Conservation (phyloP, 2,329 filamentous ascomycete species). For the Ilyonectria mors-panacis region DNA sequence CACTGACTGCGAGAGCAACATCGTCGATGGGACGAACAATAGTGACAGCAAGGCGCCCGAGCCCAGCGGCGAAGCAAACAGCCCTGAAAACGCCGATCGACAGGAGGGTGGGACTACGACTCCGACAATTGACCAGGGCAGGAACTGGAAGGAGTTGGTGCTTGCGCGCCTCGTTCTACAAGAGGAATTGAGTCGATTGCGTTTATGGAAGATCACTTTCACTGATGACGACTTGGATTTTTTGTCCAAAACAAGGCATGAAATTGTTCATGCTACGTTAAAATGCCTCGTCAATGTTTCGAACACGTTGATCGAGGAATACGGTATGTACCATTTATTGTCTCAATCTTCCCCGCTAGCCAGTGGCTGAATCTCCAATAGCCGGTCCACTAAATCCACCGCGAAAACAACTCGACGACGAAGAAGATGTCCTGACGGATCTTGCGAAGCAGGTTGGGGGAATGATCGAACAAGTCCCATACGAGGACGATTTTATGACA, state of each 20-base stretch:
- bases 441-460: slow-evolving; percentile 7
- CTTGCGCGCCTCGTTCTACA: not conserved
- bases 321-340: not conserved
- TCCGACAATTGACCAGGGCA: not conserved
- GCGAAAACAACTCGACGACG: not conserved
- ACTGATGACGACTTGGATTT: slow-evolving; percentile 19
- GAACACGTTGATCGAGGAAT: slow-evolving; percentile 14
- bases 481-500: slow-evolving; percentile 26
- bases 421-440: not conserved
- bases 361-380: not conserved
- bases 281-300: slow-evolving; percentile 16
- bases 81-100: not conserved
- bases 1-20: not conserved
- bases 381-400: not conserved
- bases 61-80: not conserved
- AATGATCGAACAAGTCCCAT: not conserved
- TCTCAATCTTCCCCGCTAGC: not conserved
- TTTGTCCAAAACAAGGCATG: slow-evolving; percentile 11
- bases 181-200: slow-evolving; percentile 23
- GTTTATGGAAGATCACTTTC: slow-evolving; percentile 23
- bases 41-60: not conserved
- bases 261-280: slow-evolving; percentile 9
- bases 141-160: not conserved
- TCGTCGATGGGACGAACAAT: not conserved
- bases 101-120: not conserved